Evolutionary conservation across 495 filamentous ascomycete genomes (phyloP).

Genomic region (Recurvomyces mirabilis): DNA sequence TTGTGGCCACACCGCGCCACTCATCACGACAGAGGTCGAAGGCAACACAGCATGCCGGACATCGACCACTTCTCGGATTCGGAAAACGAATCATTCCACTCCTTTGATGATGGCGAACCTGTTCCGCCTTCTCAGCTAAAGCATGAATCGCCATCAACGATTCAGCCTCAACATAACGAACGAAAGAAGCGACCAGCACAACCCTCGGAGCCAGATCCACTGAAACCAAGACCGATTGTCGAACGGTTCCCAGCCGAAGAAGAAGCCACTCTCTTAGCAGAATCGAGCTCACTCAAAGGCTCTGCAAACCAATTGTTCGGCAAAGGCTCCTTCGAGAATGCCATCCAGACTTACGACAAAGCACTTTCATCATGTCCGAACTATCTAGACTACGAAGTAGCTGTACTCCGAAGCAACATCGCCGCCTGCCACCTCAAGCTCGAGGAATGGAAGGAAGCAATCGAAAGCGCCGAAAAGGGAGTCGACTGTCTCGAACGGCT

Average conservation of each 20-base stretch:
- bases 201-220: not conserved
- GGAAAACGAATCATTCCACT: constrained; percentile 20
- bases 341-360: constrained; percentile 80
- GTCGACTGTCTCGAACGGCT: constrained; percentile 60
- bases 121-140: not conserved
- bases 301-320: constrained; percentile 71
- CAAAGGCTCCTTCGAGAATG: constrained; percentile 60
- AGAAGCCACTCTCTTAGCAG: constrained; percentile 57
- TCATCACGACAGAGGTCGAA: too few relatives aligned
- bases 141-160: not conserved
- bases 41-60: constrained; percentile 4
- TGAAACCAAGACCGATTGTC: not conserved
- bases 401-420: constrained; percentile 77
- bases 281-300: constrained; percentile 64
- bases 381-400: constrained; percentile 83
- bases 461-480: constrained; percentile 60
- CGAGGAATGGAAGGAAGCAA: constrained; percentile 72
- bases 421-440: constrained; percentile 85
- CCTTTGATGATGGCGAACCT: constrained; percentile 14
- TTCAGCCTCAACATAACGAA: not conserved
- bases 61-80: constrained; percentile 18
- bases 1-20: too few relatives aligned
- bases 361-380: constrained; percentile 72
- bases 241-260: constrained; percentile 58
- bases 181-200: not conserved